Evolutionary conservation across 2,329 filamentous ascomycete genomes (phyloP).

Genomic region (Hypoxylon rubiginosum): DNA sequence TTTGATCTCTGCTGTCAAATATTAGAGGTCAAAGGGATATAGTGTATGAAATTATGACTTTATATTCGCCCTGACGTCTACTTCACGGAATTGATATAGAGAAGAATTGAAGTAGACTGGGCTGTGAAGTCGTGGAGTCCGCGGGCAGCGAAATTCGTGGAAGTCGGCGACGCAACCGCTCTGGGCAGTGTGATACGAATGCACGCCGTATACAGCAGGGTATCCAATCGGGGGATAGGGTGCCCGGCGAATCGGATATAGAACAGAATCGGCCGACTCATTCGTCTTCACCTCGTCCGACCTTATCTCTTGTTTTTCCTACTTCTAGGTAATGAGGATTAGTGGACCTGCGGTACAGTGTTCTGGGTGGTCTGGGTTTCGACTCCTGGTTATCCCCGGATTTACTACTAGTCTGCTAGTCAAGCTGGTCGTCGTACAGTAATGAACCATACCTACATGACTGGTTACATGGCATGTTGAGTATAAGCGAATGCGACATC

Average conservation of each 20-base stretch:
- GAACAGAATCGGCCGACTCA: slow-evolving; percentile 17
- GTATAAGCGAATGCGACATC: neutral
- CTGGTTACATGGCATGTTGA: neutral
- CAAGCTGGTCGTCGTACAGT: neutral
- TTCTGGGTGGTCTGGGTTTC: neutral
- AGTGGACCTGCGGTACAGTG: neutral
- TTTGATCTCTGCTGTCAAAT: neutral
- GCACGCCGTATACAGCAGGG: neutral
- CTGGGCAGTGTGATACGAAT: neutral
- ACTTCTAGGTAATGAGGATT: neutral
- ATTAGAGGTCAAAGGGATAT: neutral
- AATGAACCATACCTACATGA: too few species aligned
- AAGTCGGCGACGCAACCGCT: neutral
- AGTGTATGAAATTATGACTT: neutral
- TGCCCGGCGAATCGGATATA: slow-evolving; percentile 8
- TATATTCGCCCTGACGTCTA: neutral
- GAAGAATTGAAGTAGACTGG: neutral
- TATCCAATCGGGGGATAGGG: slow-evolving; percentile 5
- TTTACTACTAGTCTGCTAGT: neutral
- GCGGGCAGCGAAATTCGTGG: slow-evolving; percentile 20
- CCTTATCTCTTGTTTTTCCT: neutral
- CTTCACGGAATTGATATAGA: neutral
- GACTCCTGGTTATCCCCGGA: neutral
- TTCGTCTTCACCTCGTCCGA: neutral
- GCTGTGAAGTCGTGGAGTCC: slow-evolving; percentile 6